Evolutionary conservation across 192 early-diverging fungal genomes (phyloP).

Genomic region (Funneliformis mosseae): DNA sequence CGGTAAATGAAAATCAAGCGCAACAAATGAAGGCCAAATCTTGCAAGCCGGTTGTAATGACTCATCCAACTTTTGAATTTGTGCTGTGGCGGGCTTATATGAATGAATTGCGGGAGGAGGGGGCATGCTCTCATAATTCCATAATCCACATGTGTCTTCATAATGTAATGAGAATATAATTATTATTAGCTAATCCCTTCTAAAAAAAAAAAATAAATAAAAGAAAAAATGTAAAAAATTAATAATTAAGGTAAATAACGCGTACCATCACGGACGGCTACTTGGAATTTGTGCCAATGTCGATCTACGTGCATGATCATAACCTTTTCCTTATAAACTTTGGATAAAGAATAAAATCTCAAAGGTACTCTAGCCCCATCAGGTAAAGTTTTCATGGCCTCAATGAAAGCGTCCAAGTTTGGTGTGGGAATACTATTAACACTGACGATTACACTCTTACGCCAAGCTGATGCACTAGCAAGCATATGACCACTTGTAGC

Average conservation of each 20-base stretch:
- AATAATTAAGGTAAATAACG: too few species aligned
- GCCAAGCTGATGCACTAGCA: conserved; percentile 65
- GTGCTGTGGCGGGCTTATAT: conserved; percentile 67
- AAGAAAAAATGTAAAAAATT: conserved; percentile 18
- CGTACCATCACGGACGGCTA: conserved; percentile 74
- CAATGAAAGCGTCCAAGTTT: conserved; percentile 67
- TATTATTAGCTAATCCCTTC: neutral
- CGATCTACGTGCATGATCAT: conserved; percentile 84
- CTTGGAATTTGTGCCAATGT: conserved; percentile 83
- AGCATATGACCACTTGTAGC: conserved; percentile 70
- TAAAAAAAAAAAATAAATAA: neutral
- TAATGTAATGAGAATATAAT: neutral
- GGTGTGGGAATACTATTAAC: conserved; percentile 68
- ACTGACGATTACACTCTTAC: conserved; percentile 66
- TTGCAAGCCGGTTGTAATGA: conserved; percentile 70
- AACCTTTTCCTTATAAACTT: conserved; percentile 79
- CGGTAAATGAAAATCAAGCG: conserved; percentile 81
- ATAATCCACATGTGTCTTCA: conserved; percentile 71
- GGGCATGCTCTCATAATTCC: conserved; percentile 74
- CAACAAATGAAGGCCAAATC: conserved; percentile 81
- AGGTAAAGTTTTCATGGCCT: conserved; percentile 63
- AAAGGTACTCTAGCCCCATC: conserved; percentile 64
- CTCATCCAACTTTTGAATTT: conserved; percentile 68
- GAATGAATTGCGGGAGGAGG: conserved; percentile 56
- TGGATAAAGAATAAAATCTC: conserved; percentile 75